These are phyloP conservation scores for Linderniella brevidens DNA, from an alignment of 257 asterid species.

Conservation along the genomic window DNA sequence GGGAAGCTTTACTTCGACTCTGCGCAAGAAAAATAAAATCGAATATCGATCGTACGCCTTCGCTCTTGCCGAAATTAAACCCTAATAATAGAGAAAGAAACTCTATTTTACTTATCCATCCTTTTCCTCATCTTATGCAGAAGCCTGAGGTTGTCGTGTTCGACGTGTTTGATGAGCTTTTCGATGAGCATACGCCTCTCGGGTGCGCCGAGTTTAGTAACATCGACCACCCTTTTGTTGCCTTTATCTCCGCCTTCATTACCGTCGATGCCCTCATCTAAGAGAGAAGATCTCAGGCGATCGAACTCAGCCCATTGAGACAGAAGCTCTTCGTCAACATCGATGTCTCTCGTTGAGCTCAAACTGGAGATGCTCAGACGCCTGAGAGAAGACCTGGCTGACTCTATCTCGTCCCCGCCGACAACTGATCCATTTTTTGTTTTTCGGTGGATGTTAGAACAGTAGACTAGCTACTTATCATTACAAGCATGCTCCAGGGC, in stretches of 20 bases:
- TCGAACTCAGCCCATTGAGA: constrained; percentile 25
- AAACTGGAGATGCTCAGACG: constrained; percentile 13
- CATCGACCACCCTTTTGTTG: constrained; percentile 20
- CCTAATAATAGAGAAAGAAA: background rate
- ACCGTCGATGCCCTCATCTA: constrained; percentile 13
- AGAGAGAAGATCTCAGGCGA: constrained; percentile 26
- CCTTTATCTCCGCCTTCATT: constrained; percentile 11
- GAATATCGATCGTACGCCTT: too few species aligned
- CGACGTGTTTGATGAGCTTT: constrained; percentile 31
- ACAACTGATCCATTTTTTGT: background rate
- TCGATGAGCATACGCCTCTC: constrained; percentile 27
- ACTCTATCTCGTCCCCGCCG: constrained; percentile 24
- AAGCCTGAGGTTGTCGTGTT: constrained; percentile 28
- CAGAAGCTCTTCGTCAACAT: constrained; percentile 17
- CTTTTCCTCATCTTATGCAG: constrained; percentile 31
- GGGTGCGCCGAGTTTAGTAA: constrained; percentile 28
- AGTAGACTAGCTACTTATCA: too few species aligned
- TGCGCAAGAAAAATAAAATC: constrained; percentile 11
- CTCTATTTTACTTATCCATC: constrained; percentile 19
- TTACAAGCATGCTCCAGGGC: too few species aligned
- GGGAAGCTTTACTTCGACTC: constrained; percentile 49
- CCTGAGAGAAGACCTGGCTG: constrained; percentile 18
- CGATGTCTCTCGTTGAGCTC: constrained; percentile 11
- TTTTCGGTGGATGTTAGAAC: too few species aligned
- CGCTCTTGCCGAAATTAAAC: too few species aligned